These are phyloP conservation scores for Parasitella parasitica DNA, from an alignment of 371 early-diverging fungal species.

Conservation along the genomic window DNA sequence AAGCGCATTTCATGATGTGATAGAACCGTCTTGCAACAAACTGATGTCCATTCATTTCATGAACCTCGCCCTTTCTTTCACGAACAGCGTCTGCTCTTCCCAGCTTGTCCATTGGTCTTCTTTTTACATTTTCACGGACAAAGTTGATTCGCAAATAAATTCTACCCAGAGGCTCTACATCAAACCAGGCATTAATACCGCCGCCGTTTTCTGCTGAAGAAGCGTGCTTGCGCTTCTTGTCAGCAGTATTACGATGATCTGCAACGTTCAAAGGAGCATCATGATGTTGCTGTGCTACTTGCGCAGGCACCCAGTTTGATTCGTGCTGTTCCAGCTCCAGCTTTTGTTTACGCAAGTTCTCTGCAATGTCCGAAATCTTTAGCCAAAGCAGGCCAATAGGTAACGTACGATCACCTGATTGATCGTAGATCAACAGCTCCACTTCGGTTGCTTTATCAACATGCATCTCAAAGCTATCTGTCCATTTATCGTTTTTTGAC, in stretches of 20 bases:
- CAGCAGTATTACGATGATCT: not conserved
- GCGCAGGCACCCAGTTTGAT: conserved; percentile 40
- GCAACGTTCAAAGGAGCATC: conserved; percentile 1
- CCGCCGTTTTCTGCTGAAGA: conserved; percentile 26
- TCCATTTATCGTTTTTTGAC: conserved; percentile 65
- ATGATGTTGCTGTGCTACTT: conserved; percentile 30
- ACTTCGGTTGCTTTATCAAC: conserved; percentile 89
- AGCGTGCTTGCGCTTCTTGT: not conserved
- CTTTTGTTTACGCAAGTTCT: conserved; percentile 68
- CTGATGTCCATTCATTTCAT: conserved; percentile 86
- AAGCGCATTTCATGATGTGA: conserved; percentile 91
- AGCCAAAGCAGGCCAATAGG: conserved; percentile 81
- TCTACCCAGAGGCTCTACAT: conserved; percentile 92
- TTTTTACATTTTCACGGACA: conserved; percentile 42
- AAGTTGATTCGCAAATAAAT: conserved; percentile 77
- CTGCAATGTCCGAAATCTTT: conserved; percentile 75
- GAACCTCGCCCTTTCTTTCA: conserved; percentile 73
- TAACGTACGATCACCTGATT: conserved; percentile 58
- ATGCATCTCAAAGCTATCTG: conserved; percentile 78
- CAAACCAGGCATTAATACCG: conserved; percentile 73
- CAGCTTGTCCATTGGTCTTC: conserved; percentile 66
- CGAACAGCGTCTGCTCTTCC: conserved; percentile 87
- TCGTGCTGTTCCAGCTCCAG: conserved; percentile 48
- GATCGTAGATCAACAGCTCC: conserved; percentile 80
- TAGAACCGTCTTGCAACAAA: conserved; percentile 83